These are phyloP conservation scores for Arabidopsis hybrid DNA, from an alignment of 441 rosid species.

Conservation along the genomic window DNA sequence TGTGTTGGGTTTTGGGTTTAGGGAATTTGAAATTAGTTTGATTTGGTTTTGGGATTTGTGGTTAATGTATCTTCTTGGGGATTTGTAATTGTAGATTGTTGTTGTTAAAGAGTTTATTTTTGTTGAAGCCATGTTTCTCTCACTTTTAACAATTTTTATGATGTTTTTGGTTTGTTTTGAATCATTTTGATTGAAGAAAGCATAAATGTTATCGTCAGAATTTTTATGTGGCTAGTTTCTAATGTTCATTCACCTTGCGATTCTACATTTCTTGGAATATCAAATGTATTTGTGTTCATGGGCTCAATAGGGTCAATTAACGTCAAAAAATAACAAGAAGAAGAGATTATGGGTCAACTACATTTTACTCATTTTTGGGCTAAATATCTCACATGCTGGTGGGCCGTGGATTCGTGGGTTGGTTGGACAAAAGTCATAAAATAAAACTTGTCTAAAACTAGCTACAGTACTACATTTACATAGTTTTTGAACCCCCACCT, in stretches of 20 bases:
- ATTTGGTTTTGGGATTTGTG: conserved; percentile 42
- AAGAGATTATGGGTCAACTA: not conserved
- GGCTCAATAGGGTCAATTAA: conserved; percentile 5
- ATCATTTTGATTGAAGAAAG: conserved; percentile 20
- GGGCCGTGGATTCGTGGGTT: not conserved
- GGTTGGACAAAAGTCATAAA: not conserved
- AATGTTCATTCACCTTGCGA: conserved; percentile 22
- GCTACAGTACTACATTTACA: too few species aligned
- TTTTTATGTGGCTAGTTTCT: conserved; percentile 34
- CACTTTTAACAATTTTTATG: not conserved
- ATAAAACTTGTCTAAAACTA: too few species aligned
- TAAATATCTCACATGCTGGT: not conserved
- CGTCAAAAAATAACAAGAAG: too few species aligned
- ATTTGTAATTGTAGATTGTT: conserved; percentile 40
- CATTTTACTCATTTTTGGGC: not conserved
- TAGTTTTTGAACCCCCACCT: too few species aligned
- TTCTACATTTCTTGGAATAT: not conserved
- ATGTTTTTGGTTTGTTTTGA: not conserved
- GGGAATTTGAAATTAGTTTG: conserved; percentile 50
- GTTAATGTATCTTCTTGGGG: conserved; percentile 47
- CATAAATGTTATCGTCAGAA: conserved; percentile 34
- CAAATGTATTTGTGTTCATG: too few species aligned
- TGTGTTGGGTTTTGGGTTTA: conserved; percentile 48
- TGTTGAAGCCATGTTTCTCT: conserved; percentile 55
- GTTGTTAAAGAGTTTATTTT: conserved; percentile 47